A percentile compares a stretch with the other conserved stretches of the same genome.
Conservation (phyloP, 164 flowering plant species). For the Tetracentron sinense region DNA sequence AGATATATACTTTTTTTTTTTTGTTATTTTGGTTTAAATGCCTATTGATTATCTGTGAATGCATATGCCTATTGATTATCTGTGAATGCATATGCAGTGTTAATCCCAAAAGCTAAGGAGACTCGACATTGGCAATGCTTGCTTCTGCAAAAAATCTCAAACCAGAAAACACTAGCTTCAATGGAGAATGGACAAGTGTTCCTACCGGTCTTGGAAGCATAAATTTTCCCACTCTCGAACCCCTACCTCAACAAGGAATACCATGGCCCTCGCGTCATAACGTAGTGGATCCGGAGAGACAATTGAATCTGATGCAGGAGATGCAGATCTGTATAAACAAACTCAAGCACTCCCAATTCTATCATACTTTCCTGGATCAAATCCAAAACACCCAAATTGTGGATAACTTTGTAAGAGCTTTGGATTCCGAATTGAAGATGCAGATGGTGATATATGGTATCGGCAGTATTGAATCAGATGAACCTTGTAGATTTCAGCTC, state of each 20-base stretch:
- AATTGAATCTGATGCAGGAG: slow-evolving; percentile 49
- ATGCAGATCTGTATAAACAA: slow-evolving; percentile 43
- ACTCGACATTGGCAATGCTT: too few relatives aligned
- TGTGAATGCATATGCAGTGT: too few relatives aligned
- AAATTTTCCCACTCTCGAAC: slow-evolving; percentile 15
- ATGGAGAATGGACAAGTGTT: slow-evolving; percentile 67
- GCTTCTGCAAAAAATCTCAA: slow-evolving; percentile 28
- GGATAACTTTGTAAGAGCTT: slow-evolving; percentile 27
- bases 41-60: too few relatives aligned
- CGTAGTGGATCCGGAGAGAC: slow-evolving; percentile 34
- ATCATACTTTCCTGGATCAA: slow-evolving; percentile 37
- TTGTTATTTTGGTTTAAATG: too few relatives aligned
- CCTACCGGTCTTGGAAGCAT: slow-evolving; percentile 48
- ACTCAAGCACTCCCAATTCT: slow-evolving; percentile 57
- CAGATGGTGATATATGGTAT: slow-evolving; percentile 88
- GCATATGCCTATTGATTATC: too few relatives aligned
- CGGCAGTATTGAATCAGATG: slow-evolving; percentile 77
- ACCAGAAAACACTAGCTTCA: slow-evolving; percentile 4
- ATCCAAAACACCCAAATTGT: slow-evolving; percentile 33
- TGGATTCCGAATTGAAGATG: slow-evolving; percentile 50
- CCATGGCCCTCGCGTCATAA: slow-evolving; percentile 60
- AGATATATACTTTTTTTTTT: too few relatives aligned
- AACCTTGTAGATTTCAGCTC: slow-evolving; percentile 65
- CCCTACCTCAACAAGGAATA: slow-evolving; percentile 19
- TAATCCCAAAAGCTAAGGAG: too few relatives aligned